A percentile compares a stretch with the other conserved stretches of the same genome.
phyloP scores from a whole-genome alignment of 1,284 basidiomycete genomes.

The Cutaneotrichosporon sp. region DNA sequence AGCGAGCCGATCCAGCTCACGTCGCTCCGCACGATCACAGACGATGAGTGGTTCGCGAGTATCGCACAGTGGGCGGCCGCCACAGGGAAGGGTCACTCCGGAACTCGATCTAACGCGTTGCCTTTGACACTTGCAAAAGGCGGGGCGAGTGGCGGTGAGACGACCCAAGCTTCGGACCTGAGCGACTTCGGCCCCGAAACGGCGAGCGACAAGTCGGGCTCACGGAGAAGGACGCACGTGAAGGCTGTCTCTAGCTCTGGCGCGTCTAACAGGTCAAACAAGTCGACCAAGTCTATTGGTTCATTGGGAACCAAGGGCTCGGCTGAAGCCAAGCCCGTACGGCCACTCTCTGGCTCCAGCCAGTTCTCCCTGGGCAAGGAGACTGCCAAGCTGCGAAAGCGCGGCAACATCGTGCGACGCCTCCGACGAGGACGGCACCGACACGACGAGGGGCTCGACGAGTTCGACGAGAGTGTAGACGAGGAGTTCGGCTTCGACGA shows the following conservation, averaged over 20 bases:
- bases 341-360: not conserved
- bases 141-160: not conserved
- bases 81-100: not conserved
- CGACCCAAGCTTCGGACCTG: not conserved
- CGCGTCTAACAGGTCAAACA: not conserved
- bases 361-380: slow-evolving; percentile 5
- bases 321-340: not conserved
- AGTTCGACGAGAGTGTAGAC: not conserved
- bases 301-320: not conserved
- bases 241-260: not conserved
- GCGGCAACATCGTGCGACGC: slow-evolving; percentile 1
- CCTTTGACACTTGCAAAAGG: not conserved
- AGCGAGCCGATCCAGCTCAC: slow-evolving; percentile 48
- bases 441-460: not conserved
- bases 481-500: not conserved
- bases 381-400: slow-evolving; percentile 11
- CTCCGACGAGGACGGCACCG: not conserved
- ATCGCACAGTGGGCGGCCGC: slow-evolving; percentile 20
- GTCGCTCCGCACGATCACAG: slow-evolving; percentile 44
- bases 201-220: not conserved
- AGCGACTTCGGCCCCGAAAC: not conserved
- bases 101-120: not conserved
- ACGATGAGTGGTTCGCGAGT: slow-evolving; percentile 51
- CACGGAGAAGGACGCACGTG: not conserved
- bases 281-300: not conserved